Evolutionary conservation across 768 basidiomycete species (phyloP).

Genomic region (Kwoniella bestiolae): DNA sequence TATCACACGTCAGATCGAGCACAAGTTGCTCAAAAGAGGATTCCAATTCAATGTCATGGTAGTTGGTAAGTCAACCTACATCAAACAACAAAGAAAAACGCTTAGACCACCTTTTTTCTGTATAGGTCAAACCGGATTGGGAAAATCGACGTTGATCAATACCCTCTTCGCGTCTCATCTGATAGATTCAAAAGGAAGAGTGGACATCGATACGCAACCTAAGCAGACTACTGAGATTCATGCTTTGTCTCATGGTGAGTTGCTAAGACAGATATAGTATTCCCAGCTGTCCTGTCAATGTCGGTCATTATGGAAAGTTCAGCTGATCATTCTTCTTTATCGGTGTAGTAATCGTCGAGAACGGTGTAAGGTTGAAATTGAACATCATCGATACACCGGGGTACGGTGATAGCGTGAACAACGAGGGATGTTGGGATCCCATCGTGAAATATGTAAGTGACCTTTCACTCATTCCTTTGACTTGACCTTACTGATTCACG

Average conservation of each 20-base stretch:
- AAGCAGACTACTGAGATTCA: constrained; percentile 97
- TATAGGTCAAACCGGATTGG: constrained; percentile 91
- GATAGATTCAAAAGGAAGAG: constrained; percentile 94
- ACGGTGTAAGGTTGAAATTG: constrained; percentile 88
- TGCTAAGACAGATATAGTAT: too few relatives aligned
- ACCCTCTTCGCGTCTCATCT: constrained; percentile 99
- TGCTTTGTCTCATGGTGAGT: constrained; percentile 86
- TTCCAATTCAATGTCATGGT: constrained; percentile 99
- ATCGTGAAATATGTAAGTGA: constrained; percentile 88
- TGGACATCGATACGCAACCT: constrained; percentile 82
- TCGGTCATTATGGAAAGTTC: too few relatives aligned
- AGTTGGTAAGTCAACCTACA: constrained; percentile 67
- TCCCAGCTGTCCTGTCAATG: too few relatives aligned
- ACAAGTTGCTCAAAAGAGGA: constrained; percentile 97
- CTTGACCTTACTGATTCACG: background rate
- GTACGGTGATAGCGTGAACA: constrained; percentile 98
- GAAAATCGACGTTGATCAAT: constrained; percentile 98
- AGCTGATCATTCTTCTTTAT: too few relatives aligned
- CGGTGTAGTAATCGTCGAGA: constrained; percentile 86
- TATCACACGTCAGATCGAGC: constrained; percentile 96
- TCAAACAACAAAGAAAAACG: background rate
- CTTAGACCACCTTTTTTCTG: background rate
- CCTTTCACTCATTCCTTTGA: background rate
- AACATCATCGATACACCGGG: constrained; percentile 99
- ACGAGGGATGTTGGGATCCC: constrained; percentile 99